Evolutionary conservation across 2,329 filamentous ascomycete genomes (phyloP).

Genomic region (Colletotrichum musae): DNA sequence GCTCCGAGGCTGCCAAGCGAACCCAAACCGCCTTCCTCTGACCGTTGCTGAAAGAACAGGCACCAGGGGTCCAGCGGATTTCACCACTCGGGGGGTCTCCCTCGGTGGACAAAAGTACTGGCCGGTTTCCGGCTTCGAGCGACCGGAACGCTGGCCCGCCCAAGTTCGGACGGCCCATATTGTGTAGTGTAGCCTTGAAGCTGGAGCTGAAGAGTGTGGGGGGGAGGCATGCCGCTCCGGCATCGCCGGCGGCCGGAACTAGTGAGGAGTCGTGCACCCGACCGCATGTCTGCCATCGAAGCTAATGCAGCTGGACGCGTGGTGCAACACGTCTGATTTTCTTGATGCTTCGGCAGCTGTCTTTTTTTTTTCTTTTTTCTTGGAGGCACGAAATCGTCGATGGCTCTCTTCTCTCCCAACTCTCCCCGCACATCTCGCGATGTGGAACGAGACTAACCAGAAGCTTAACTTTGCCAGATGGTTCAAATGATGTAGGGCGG

Average conservation of each 20-base stretch:
- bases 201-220: slow-evolving; percentile 1
- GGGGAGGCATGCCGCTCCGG: slow-evolving; percentile 28
- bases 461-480: background rate
- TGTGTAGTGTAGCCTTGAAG: background rate
- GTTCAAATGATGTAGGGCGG: no score
- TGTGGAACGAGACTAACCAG: background rate
- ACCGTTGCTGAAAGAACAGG: slow-evolving; percentile 1
- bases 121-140: slow-evolving; percentile 19
- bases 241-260: slow-evolving; percentile 30
- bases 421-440: background rate
- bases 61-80: background rate
- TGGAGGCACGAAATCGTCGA: background rate
- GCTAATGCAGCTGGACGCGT: slow-evolving; percentile 16
- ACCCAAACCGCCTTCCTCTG: slow-evolving; percentile 6
- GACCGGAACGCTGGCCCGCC: slow-evolving; percentile 12
- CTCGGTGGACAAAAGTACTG: slow-evolving; percentile 12
- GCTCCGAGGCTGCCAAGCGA: slow-evolving; percentile 7
- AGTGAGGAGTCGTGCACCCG: background rate
- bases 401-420: background rate
- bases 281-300: slow-evolving; percentile 12
- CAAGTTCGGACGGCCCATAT: slow-evolving; percentile 24
- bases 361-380: no score
- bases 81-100: background rate
- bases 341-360: slow-evolving; percentile 1
- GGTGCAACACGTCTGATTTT: slow-evolving; percentile 1